Base-by-base conservation (phyloP, 768 basidiomycete genomes). In the Solioccasus polychromus region DNA sequence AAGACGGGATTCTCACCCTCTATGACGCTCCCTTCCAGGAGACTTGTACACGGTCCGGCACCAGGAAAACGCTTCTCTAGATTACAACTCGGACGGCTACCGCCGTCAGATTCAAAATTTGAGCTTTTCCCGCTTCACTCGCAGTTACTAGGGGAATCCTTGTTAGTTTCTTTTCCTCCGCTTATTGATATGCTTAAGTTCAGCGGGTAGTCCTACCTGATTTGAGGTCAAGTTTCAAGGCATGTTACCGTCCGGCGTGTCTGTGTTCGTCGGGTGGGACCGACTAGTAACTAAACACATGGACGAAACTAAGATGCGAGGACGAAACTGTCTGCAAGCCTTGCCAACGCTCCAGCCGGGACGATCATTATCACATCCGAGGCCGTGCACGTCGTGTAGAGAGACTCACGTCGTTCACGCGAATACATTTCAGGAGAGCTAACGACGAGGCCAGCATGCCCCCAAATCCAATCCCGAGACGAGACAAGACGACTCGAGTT, bases 181-280 rank as follows among this genome's bases (percentile, higher is more conserved):
- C 83, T 86, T 83, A 84, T 83, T 85, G 80, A 85, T 85, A 83
- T 84, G 82, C 83, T 85, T 83, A 85, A 85, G 80, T 85, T 83
- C 80, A 82, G 82, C 76, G 79, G 82, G 83, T 85, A 83, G 74
- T 81, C 82, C 80, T 80, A 76, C 80, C 79, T 80, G 81, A 83
- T 83, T 78, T 82, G 82, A 85, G 82, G 80, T 80, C 82, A 78
- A 69, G 71, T n/a, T n/a, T n/a, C n/a, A n/a, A n/a, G n/a, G n/a
- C n/a, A n/a, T n/a, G n/a, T n/a, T n/a, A n/a, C n/a, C n/a, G n/a
- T n/a, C n/a, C n/a, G n/a, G n/a, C n/a, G n/a, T n/a, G n/a, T n/a
- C n/a, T n/a, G n/a, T n/a, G 17, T 35, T 42, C 31, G 19, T 20
- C 20, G 14, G 35, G 19, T 14, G 8, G 18, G 19, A 35, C 11